Conservation (phyloP, 2,329 filamentous ascomycete genomes). For the Aspergillus quadrilineatus region DNA sequence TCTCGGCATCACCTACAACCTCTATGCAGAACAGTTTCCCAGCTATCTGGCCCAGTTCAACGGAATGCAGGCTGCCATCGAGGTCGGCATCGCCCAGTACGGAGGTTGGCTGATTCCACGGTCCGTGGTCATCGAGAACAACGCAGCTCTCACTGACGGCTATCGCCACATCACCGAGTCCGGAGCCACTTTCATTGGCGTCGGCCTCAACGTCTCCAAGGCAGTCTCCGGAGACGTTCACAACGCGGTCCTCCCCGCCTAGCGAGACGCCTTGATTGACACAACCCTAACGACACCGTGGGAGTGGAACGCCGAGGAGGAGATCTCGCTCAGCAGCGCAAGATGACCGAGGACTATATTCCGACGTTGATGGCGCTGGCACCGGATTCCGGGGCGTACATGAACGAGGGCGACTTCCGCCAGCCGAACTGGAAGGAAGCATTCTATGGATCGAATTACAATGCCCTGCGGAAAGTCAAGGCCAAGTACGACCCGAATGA, state of each 20-base stretch:
- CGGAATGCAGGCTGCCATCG: conserved; percentile 31
- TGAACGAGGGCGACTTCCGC: conserved; percentile 12
- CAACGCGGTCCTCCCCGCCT: conserved; percentile 45
- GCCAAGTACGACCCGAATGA: conserved; percentile 13
- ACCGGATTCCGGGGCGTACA: conserved; percentile 26
- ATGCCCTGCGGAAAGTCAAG: conserved; percentile 4
- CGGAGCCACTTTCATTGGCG: conserved; percentile 4
- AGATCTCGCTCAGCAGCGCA: conserved; percentile 36
- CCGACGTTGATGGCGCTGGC: conserved; percentile 38
- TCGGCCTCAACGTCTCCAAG: conserved; percentile 37
- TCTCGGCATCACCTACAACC: conserved; percentile 34
- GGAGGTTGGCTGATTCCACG: conserved; percentile 35
- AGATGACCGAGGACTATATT: conserved; percentile 43
- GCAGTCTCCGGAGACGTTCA: conserved; percentile 40
- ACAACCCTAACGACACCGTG: conserved; percentile 38
- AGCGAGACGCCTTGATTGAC: conserved; percentile 45
- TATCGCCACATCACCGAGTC: conserved; percentile 12
- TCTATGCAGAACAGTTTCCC: conserved; percentile 30
- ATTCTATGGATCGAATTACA: conserved; percentile 14
- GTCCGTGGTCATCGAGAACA: conserved; percentile 9
- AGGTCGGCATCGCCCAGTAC: conserved; percentile 42
- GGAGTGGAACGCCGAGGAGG: conserved; percentile 34
- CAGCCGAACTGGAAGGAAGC: conserved; percentile 12
- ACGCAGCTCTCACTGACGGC: background rate
- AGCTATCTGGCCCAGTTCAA: conserved; percentile 36